Conservation (phyloP, 2,329 filamentous ascomycete genomes). For the Clonostachys byssicola region DNA sequence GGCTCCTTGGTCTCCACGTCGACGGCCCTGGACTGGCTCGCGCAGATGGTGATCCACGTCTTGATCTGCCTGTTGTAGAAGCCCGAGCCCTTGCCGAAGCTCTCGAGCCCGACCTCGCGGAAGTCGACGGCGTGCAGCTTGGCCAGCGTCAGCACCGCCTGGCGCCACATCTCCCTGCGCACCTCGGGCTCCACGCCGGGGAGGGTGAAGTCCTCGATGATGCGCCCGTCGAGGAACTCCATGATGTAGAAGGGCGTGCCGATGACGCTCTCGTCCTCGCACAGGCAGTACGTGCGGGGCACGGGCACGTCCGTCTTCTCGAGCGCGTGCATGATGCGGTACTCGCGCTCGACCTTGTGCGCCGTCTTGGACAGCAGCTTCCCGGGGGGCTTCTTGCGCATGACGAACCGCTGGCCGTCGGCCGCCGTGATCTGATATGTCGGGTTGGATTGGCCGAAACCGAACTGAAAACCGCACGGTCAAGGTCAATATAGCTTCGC, state of each 20-base stretch:
- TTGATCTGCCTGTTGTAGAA: conserved; percentile 86
- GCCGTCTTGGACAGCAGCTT: conserved; percentile 88
- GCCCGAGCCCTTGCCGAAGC: conserved; percentile 67
- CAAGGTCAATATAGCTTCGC: not conserved
- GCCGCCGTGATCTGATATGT: conserved; percentile 85
- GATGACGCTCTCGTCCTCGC: conserved; percentile 74
- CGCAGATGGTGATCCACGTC: conserved; percentile 77
- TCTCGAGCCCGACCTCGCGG: conserved; percentile 60
- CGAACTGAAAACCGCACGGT: conserved; percentile 62
- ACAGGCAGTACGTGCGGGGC: conserved; percentile 78
- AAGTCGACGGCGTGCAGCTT: conserved; percentile 76
- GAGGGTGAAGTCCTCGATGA: conserved; percentile 84
- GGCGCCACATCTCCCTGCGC: conserved; percentile 78
- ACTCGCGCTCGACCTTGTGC: conserved; percentile 95
- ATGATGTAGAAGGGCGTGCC: conserved; percentile 97
- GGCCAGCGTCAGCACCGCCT: conserved; percentile 78
- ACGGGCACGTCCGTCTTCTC: conserved; percentile 78
- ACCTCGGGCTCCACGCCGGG: conserved; percentile 67
- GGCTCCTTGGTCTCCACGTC: conserved; percentile 74
- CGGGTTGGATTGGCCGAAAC: conserved; percentile 95
- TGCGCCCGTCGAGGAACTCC: conserved; percentile 90
- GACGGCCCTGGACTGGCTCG: conserved; percentile 67
- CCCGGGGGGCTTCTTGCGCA: conserved; percentile 98
- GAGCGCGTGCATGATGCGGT: conserved; percentile 83
- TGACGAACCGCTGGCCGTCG: conserved; percentile 69